Conservation (phyloP, 805 yeast species). For the Candida odintsovae region DNA sequence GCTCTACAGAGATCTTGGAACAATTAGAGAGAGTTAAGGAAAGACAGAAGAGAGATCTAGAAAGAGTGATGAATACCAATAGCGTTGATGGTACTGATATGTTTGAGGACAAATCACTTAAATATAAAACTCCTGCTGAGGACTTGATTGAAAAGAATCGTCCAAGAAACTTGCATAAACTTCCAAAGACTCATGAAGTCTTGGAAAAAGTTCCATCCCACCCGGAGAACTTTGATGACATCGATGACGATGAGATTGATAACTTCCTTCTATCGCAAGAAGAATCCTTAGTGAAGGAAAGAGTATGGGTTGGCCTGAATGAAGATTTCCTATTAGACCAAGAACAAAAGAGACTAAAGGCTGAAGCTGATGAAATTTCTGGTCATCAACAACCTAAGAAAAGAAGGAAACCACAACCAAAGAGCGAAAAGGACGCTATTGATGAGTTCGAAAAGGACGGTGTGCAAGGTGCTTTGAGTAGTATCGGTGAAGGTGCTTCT, state of each 20-base stretch:
- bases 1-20: slow-evolving; percentile 22
- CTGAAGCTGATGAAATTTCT: slow-evolving; percentile 80
- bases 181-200: slow-evolving; percentile 56
- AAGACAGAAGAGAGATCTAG: slow-evolving; percentile 18
- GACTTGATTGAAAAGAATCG: slow-evolving; percentile 33
- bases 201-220: slow-evolving; percentile 51
- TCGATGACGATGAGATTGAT: slow-evolving; percentile 78
- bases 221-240: slow-evolving; percentile 61
- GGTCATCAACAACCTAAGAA: slow-evolving; percentile 63
- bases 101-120: slow-evolving; percentile 11
- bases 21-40: slow-evolving; percentile 24
- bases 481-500: slow-evolving; percentile 39
- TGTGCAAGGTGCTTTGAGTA: slow-evolving; percentile 38
- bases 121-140: slow-evolving; percentile 2
- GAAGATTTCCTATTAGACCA: slow-evolving; percentile 81
- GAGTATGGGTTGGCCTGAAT: slow-evolving; percentile 86
- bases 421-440: slow-evolving; percentile 27
- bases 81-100: slow-evolving; percentile 10
- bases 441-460: slow-evolving; percentile 27
- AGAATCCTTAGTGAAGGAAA: slow-evolving; percentile 68
- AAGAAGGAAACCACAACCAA: slow-evolving; percentile 34
- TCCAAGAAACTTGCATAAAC: slow-evolving; percentile 48
- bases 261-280: slow-evolving; percentile 56
- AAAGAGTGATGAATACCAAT: slow-evolving; percentile 8
- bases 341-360: slow-evolving; percentile 75